Base-by-base conservation (phyloP, 2,329 filamentous ascomycete genomes). In the Chrysoporthe austroafricana region DNA sequence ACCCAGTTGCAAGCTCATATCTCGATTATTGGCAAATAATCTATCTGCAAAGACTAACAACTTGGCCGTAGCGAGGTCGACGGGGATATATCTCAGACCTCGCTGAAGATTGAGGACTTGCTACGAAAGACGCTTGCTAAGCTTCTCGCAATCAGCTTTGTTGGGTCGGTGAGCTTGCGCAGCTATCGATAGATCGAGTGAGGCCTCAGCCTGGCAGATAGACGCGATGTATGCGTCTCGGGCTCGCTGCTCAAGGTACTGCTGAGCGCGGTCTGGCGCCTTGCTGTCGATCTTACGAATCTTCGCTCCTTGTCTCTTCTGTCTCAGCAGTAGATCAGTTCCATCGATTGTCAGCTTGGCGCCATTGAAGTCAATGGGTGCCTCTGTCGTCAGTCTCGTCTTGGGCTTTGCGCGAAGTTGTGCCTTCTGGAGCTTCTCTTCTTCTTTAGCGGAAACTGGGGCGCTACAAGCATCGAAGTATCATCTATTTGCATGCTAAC, bases 171-270 rank as follows among this genome's bases (percentile, higher is more conserved):
- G 26, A 26, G 26, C 26, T 26, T 26, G 26, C 26, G 26, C 26
- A 26, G 26, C 26, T 26, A 26, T 63, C 4, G 42, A 64, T 4
- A 64, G 50, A 6, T 43, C 36, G 21, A 18, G 39, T 7, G 16
- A 34, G 6, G 44, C 61, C n/a, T 63, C 50, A 1, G 36, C 6
- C 9, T 64, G 42, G 26, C 52, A 64, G 13, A 64, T 44, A 34
- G n/a, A 57, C 16, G 62, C 48, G 34, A 64, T 58, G 32, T 64
- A 64, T 11, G 50, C 50, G 3, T 48, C 52, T 39, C 50, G 6
- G 6, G 52, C 54, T 2, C 39, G 34, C 21, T 64, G 21, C 4
- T 42, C 11, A 3, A 64, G 2, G 48, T 66, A 61, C 39, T 66
- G 16, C 60, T 71, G 21, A 26, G 26, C 26, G 2, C 26, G 26